Evolutionary conservation across 805 yeast genomes (phyloP).

Genomic region (Dipodascus geniculatus): DNA sequence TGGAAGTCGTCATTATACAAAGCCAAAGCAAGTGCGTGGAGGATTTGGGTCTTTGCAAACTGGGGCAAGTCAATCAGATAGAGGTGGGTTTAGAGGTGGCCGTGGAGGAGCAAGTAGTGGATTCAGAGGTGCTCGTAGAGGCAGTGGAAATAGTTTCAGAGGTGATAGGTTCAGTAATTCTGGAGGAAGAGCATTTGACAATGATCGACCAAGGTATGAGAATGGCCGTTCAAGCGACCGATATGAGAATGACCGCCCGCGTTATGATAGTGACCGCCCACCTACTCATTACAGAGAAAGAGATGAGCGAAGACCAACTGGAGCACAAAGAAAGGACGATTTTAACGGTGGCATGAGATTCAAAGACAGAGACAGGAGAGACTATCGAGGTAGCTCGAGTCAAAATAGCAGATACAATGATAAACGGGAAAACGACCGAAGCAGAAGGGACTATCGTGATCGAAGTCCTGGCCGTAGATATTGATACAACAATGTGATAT

Average conservation of each 20-base stretch:
- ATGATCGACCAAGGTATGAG: constrained; percentile 10
- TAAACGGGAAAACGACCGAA: constrained; percentile 6
- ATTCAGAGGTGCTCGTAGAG: constrained; percentile 9
- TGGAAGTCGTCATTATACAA: constrained; percentile 70
- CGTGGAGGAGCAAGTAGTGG: constrained; percentile 7
- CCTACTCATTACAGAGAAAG: constrained; percentile 8
- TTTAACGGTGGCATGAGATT: constrained; percentile 10
- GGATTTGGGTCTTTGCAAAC: constrained; percentile 11
- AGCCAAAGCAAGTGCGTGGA: too few relatives aligned
- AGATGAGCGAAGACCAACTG: constrained; percentile 12
- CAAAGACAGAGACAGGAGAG: neutral
- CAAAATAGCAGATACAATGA: constrained; percentile 3
- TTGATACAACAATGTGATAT: neutral
- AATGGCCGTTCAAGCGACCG: neutral
- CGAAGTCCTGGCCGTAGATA: constrained; percentile 11
- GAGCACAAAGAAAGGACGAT: constrained; percentile 12
- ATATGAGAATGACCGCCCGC: neutral
- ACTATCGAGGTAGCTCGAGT: neutral
- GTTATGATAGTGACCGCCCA: constrained; percentile 1
- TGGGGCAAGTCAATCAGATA: constrained; percentile 3
- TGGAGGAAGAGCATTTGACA: constrained; percentile 7
- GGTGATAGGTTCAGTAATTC: constrained; percentile 2
- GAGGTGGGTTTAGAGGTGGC: constrained; percentile 8
- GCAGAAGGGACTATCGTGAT: constrained; percentile 6
- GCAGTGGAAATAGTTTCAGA: constrained; percentile 9